phyloP scores from a whole-genome alignment of 2,329 filamentous ascomycete species.

The Pseudogymnoascus sp. region DNA sequence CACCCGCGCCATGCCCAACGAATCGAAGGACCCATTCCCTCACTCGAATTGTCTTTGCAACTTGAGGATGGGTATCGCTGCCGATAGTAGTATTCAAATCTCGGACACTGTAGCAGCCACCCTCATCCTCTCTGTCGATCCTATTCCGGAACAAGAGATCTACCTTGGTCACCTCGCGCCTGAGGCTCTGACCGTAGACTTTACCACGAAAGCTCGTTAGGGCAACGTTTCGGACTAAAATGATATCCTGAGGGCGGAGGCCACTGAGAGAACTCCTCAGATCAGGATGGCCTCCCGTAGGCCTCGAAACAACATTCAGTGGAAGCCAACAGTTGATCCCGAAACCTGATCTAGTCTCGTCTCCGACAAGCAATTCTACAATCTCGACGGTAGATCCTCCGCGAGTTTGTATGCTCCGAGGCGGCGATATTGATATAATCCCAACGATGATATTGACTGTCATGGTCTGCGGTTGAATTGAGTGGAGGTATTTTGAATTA shows the following conservation, averaged over 20 bases:
- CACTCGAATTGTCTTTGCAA: constrained; percentile 59
- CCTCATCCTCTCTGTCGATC: constrained; percentile 43
- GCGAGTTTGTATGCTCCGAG: constrained; percentile 61
- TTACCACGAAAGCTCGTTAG: constrained; percentile 66
- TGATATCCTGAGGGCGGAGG: constrained; percentile 65
- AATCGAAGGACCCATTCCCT: constrained; percentile 70
- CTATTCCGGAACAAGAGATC: constrained; percentile 56
- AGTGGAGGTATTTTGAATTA: constrained; percentile 53
- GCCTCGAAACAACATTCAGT: constrained; percentile 46
- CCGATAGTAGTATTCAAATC: constrained; percentile 35
- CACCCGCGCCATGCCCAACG: constrained; percentile 38
- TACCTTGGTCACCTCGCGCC: constrained; percentile 61
- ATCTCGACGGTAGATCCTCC: constrained; percentile 57
- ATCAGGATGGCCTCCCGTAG: constrained; percentile 20
- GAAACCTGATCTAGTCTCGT: constrained; percentile 78
- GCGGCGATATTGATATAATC: constrained; percentile 62
- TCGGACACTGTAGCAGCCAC: constrained; percentile 49
- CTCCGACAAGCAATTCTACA: constrained; percentile 72
- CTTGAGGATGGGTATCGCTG: constrained; percentile 39
- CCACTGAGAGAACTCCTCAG: constrained; percentile 29
- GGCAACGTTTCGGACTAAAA: constrained; percentile 73
- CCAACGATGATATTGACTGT: constrained; percentile 77
- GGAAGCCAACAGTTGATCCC: constrained; percentile 77
- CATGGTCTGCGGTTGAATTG: constrained; percentile 70
- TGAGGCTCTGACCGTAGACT: constrained; percentile 79